Evolutionary conservation across 148 eudicot species (phyloP).

Genomic region (Heliamphora exappendiculata): DNA sequence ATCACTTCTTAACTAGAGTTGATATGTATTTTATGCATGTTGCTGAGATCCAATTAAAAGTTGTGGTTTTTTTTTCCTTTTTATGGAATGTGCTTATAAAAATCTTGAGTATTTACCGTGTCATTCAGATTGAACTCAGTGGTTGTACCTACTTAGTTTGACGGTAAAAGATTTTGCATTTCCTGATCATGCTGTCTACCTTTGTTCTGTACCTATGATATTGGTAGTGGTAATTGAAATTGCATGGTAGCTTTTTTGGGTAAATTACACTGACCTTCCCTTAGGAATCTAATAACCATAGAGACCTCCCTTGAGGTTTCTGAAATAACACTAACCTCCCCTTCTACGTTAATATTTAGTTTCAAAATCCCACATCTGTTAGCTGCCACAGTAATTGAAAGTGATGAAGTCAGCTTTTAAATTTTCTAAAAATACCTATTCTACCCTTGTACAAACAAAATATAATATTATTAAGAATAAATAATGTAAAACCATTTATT

Average conservation of each 20-base stretch:
- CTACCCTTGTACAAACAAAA: too few species aligned
- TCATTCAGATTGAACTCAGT: constrained; percentile 2
- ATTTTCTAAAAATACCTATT: too few species aligned
- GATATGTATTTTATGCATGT: constrained; percentile 7
- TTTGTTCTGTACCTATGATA: background rate
- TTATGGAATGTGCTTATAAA: background rate
- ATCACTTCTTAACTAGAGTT: constrained; percentile 2
- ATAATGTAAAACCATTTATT: too few species aligned
- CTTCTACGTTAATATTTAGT: too few species aligned
- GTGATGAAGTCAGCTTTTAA: too few species aligned
- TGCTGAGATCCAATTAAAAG: background rate
- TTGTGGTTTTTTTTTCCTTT: background rate
- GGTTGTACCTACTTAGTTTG: background rate
- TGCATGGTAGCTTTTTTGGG: background rate
- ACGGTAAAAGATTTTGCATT: background rate
- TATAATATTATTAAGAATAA: too few species aligned
- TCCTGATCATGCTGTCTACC: background rate
- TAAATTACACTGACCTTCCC: too few species aligned
- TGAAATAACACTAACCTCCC: too few species aligned
- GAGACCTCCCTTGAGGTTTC: too few species aligned
- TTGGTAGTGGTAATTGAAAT: background rate
- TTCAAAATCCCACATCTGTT: too few species aligned
- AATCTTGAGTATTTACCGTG: background rate
- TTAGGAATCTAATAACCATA: too few species aligned
- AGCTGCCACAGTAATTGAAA: too few species aligned